phyloP scores from a whole-genome alignment of 1,284 basidiomycete genomes.

The Somion occarium region DNA sequence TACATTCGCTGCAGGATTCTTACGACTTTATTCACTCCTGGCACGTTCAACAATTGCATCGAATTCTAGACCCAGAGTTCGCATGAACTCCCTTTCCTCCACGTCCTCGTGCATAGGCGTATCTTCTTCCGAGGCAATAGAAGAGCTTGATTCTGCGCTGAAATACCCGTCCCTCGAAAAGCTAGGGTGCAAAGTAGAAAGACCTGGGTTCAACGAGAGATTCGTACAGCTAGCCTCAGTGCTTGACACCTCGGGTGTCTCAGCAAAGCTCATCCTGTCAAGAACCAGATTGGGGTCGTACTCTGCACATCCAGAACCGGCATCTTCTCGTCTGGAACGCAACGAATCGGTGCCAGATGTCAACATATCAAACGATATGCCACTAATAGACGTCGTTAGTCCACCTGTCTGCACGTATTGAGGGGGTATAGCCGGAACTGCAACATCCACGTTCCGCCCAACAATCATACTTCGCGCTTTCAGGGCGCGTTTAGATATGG shows the following conservation, averaged over 20 bases:
- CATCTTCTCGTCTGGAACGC: conserved; percentile 4
- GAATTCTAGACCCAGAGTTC: conserved; percentile 25
- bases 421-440: background rate
- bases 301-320: conserved; percentile 14
- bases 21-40: background rate
- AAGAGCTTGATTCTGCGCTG: background rate
- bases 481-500: conserved; percentile 20
- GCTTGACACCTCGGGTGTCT: conserved; percentile 15
- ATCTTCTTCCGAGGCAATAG: background rate
- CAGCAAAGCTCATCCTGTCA: conserved; percentile 29
- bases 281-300: conserved; percentile 21
- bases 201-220: background rate
- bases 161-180: background rate
- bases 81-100: conserved; percentile 25
- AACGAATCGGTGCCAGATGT: background rate
- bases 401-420: background rate
- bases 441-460: conserved; percentile 8
- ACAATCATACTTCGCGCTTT: conserved; percentile 17
- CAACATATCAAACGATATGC: conserved; percentile 7
- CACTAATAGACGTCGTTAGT: conserved; percentile 5
- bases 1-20: background rate
- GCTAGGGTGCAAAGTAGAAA: background rate
- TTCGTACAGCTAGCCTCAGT: conserved; percentile 7
- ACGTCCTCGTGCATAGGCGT: conserved; percentile 20
- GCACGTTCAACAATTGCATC: conserved; percentile 19